A percentile compares a stretch with the other conserved stretches of the same genome.
phyloP scores from a whole-genome alignment of 2,329 filamentous ascomycete genomes.

The Lachnum nothofagi region DNA sequence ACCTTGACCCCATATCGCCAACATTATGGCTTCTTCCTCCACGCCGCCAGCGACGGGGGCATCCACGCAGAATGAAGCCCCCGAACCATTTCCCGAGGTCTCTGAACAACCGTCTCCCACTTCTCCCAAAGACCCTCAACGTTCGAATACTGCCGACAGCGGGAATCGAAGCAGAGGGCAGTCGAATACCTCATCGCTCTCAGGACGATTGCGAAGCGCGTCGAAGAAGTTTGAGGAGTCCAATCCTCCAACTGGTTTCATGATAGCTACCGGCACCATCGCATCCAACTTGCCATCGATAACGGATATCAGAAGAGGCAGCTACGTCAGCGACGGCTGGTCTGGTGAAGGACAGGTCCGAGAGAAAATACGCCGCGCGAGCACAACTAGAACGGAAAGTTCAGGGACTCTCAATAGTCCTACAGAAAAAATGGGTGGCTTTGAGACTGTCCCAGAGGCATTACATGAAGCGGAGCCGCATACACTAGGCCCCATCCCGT shows the following conservation, averaged over 20 bases:
- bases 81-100: constrained; percentile 17
- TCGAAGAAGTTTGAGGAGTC: constrained; percentile 41
- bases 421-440: constrained; percentile 9
- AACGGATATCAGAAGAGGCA: constrained; percentile 30
- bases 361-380: constrained; percentile 28
- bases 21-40: constrained; percentile 1
- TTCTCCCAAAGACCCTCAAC: constrained; percentile 3
- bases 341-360: constrained; percentile 29
- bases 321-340: constrained; percentile 30
- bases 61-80: constrained; percentile 12
- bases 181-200: constrained; percentile 21
- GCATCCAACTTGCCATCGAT: constrained; percentile 31
- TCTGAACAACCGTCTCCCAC: constrained; percentile 15
- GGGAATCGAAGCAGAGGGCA: constrained; percentile 15
- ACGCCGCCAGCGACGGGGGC: not conserved
- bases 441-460: constrained; percentile 22
- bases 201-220: constrained; percentile 27
- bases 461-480: constrained; percentile 17
- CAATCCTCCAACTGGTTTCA: constrained; percentile 43
- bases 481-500: constrained; percentile 1
- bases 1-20: not conserved
- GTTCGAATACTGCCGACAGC: constrained; percentile 7
- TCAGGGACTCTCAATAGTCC: constrained; percentile 12
- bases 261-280: constrained; percentile 43
- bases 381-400: constrained; percentile 16